phyloP scores from a whole-genome alignment of 768 basidiomycete genomes.

The Russula sp. region DNA sequence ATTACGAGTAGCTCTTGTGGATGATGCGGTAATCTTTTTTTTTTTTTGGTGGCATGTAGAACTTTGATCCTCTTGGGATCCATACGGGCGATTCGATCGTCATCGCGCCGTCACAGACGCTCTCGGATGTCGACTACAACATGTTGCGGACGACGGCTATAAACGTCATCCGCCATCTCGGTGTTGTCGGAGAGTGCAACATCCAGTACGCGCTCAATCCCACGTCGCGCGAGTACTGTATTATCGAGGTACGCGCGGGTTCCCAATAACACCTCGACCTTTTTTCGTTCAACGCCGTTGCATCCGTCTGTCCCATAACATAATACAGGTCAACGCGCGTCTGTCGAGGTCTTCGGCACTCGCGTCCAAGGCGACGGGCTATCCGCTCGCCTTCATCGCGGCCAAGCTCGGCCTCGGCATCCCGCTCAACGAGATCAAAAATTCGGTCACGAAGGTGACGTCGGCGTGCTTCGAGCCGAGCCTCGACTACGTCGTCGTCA shows the following conservation, averaged over 20 bases:
- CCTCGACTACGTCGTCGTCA: conserved; percentile 95
- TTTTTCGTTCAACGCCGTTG: neutral
- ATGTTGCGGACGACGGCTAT: conserved; percentile 98
- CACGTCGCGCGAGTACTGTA: conserved; percentile 91
- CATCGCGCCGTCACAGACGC: conserved; percentile 93
- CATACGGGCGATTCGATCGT: conserved; percentile 99
- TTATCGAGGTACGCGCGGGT: conserved; percentile 68
- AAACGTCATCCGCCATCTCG: conserved; percentile 97
- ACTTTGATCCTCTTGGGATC: conserved; percentile 97
- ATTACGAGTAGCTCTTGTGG: neutral
- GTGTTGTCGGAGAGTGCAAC: conserved; percentile 97
- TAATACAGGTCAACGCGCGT: conserved; percentile 84
- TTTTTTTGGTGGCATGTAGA: conserved; percentile 40
- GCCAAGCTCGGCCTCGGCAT: conserved; percentile 97
- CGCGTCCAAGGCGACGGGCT: conserved; percentile 97
- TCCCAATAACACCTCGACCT: too few species aligned
- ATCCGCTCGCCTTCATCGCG: conserved; percentile 96
- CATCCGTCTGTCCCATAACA: neutral
- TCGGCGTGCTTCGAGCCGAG: conserved; percentile 97
- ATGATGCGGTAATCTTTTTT: neutral
- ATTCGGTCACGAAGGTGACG: conserved; percentile 94
- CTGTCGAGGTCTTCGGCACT: conserved; percentile 95
- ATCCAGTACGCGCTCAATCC: conserved; percentile 99
- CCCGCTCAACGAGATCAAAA: conserved; percentile 95
- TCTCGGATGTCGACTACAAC: conserved; percentile 98